Conservation (phyloP, 805 yeast genomes). For the Saccharomycopsis sp. region DNA sequence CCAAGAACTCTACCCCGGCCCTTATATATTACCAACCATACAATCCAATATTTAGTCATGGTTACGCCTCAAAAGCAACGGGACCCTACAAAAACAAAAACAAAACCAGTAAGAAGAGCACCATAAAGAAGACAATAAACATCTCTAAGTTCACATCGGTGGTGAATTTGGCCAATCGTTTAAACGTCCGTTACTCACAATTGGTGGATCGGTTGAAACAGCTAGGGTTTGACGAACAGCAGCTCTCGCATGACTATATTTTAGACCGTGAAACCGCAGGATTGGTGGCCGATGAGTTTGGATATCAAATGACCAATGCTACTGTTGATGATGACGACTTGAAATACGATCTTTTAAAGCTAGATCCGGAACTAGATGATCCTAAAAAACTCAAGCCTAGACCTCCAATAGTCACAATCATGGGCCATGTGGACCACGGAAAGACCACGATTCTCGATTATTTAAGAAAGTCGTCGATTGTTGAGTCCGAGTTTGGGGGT, state of each 20-base stretch:
- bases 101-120: neutral
- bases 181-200: slow-evolving; percentile 57
- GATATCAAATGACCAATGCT: slow-evolving; percentile 46
- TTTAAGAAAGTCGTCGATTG: slow-evolving; percentile 79
- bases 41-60: neutral
- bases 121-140: slow-evolving; percentile 24
- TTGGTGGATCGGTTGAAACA: slow-evolving; percentile 51
- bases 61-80: neutral
- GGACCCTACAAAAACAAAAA: neutral
- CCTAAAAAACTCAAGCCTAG: slow-evolving; percentile 48
- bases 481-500: slow-evolving; percentile 85
- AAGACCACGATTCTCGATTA: slow-evolving; percentile 90
- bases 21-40: neutral
- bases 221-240: slow-evolving; percentile 66
- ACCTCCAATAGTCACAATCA: slow-evolving; percentile 93
- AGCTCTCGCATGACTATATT: slow-evolving; percentile 62
- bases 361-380: slow-evolving; percentile 38
- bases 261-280: slow-evolving; percentile 82
- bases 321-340: slow-evolving; percentile 40
- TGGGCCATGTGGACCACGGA: slow-evolving; percentile 99
- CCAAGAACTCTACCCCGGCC: neutral
- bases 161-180: slow-evolving; percentile 65
- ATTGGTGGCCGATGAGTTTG: slow-evolving; percentile 83
- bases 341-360: slow-evolving; percentile 33
- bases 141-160: slow-evolving; percentile 78